Evolutionary conservation across 139 green algal genomes (phyloP).

Genomic region (Picochlorum sp.): DNA sequence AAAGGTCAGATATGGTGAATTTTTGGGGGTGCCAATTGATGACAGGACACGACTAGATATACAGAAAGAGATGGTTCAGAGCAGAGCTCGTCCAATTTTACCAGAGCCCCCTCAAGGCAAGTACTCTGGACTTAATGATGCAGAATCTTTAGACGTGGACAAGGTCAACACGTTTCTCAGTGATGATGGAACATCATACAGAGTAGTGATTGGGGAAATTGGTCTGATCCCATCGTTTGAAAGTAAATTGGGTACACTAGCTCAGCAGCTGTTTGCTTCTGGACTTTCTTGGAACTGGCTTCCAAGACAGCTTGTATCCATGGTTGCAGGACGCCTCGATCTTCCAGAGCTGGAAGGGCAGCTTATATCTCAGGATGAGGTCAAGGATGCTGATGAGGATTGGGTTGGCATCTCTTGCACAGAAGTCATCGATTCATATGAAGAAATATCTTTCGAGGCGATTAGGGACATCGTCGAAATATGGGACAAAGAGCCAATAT

Average conservation of each 20-base stretch:
- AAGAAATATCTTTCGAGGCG: background rate
- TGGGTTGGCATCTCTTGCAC: background rate
- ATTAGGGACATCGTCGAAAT: background rate
- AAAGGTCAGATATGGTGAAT: background rate
- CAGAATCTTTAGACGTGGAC: background rate
- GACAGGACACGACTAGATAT: constrained; percentile 9
- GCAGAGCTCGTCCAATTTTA: background rate
- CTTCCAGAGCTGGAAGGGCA: constrained; percentile 10
- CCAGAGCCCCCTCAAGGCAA: constrained; percentile 3
- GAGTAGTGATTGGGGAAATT: no score
- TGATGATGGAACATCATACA: no score
- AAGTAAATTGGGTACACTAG: constrained; percentile 12
- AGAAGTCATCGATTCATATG: background rate
- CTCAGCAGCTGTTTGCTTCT: background rate
- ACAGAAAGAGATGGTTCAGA: background rate
- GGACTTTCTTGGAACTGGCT: constrained; percentile 6
- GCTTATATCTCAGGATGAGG: constrained; percentile 2
- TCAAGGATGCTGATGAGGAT: background rate
- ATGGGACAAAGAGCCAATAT: background rate
- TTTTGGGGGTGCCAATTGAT: constrained; percentile 9
- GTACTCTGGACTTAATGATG: background rate
- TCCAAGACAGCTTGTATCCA: constrained; percentile 15
- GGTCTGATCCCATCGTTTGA: background rate
- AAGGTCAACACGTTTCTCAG: no score
- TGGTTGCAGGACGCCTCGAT: constrained; percentile 4